These are phyloP conservation scores for Leccinum disarticulatum DNA, from an alignment of 768 basidiomycete genomes.

Conservation along the genomic window DNA sequence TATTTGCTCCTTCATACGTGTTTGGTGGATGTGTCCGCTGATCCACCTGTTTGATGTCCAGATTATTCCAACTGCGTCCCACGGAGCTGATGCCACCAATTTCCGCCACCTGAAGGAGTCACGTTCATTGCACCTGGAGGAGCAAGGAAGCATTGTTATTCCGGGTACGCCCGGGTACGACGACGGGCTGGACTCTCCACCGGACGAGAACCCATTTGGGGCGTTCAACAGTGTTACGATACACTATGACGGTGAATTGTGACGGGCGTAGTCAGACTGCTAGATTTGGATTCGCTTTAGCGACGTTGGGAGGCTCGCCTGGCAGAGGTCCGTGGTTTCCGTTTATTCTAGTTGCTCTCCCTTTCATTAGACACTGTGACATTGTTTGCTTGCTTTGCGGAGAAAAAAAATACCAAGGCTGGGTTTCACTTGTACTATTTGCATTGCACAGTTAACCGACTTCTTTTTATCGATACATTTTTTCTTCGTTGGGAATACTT, in stretches of 20 bases:
- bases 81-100: conserved; percentile 81
- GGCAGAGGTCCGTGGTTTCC: conserved; percentile 22
- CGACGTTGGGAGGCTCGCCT: conserved; percentile 5
- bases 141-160: conserved; percentile 41
- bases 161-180: conserved; percentile 43
- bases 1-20: conserved; percentile 12
- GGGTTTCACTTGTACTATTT: conserved; percentile 36
- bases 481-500: conserved; percentile 26
- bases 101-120: conserved; percentile 92
- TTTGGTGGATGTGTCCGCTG: conserved; percentile 23
- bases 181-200: conserved; percentile 43
- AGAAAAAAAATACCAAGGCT: conserved; percentile 13
- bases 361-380: conserved; percentile 20
- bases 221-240: conserved; percentile 90
- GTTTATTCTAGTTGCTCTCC: conserved; percentile 3
- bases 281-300: conserved; percentile 7
- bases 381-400: conserved; percentile 23
- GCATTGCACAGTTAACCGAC: conserved; percentile 28
- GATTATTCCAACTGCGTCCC: conserved; percentile 77
- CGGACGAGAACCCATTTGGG: conserved; percentile 72
- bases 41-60: conserved; percentile 36
- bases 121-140: conserved; percentile 85
- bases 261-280: conserved; percentile 8
- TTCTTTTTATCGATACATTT: conserved; percentile 17
- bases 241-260: conserved; percentile 74